Evolutionary conservation across 768 basidiomycete species (phyloP).

Genomic region (Leccinum obscurum): DNA sequence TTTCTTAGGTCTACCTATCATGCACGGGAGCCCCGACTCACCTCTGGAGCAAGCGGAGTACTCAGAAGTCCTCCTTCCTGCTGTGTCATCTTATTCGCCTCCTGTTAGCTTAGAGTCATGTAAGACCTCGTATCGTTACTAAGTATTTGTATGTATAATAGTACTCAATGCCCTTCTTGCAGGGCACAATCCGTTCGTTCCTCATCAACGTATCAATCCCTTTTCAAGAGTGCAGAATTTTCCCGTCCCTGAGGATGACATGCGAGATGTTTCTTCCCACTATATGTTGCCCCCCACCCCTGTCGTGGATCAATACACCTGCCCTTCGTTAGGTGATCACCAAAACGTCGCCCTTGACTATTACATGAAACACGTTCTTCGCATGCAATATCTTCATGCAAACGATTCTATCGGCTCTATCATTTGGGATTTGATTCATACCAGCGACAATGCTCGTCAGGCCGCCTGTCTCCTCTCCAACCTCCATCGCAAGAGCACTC

Average conservation of each 20-base stretch:
- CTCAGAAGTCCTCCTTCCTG: slow-evolving; percentile 31
- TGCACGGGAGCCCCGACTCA: slow-evolving; percentile 36
- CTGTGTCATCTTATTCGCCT: slow-evolving; percentile 33
- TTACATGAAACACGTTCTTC: slow-evolving; percentile 64
- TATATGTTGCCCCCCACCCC: slow-evolving; percentile 13
- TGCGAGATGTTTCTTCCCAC: slow-evolving; percentile 24
- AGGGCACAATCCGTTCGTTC: slow-evolving; percentile 39
- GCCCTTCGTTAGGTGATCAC: slow-evolving; percentile 11
- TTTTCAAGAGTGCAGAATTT: slow-evolving; percentile 26
- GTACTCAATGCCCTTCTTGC: slow-evolving; percentile 63
- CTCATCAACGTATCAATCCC: slow-evolving; percentile 23
- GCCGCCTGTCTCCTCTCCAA: slow-evolving; percentile 64
- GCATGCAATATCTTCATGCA: slow-evolving; percentile 69
- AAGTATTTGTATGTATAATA: slow-evolving; percentile 64
- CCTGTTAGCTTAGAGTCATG: slow-evolving; percentile 63
- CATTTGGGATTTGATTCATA: slow-evolving; percentile 53
- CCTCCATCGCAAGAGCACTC: slow-evolving; percentile 45
- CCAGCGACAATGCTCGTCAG: slow-evolving; percentile 46
- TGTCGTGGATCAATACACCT: slow-evolving; percentile 14
- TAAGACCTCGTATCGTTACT: slow-evolving; percentile 75
- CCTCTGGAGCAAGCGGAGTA: slow-evolving; percentile 33
- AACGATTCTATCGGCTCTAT: slow-evolving; percentile 46
- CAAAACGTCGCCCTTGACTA: slow-evolving; percentile 33
- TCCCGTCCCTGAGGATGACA: slow-evolving; percentile 15
- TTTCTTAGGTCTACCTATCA: slow-evolving; percentile 28